Evolutionary conservation across 169 alveolate genomes (phyloP).

Genomic region (Cytauxzoon felis): DNA sequence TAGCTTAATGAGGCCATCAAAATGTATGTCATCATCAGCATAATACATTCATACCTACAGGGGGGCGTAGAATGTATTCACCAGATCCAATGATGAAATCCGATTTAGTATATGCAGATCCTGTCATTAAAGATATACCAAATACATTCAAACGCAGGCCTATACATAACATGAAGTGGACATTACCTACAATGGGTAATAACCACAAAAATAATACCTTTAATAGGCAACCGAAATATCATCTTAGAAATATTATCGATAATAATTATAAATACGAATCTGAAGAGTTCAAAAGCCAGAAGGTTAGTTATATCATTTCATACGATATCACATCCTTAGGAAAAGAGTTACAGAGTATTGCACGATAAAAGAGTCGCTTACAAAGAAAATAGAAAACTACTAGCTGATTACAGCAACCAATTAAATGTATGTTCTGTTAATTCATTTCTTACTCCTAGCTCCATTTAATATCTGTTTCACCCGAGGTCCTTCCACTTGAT

Average conservation of each 20-base stretch:
- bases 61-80: background rate
- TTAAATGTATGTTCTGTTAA: slow-evolving; percentile 21
- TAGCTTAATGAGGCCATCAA: background rate
- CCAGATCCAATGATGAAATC: background rate
- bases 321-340: no score
- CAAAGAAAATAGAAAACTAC: slow-evolving; percentile 9
- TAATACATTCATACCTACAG: background rate
- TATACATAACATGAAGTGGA: slow-evolving; percentile 11
- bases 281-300: slow-evolving; percentile 42
- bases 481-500: no score
- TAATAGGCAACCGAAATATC: background rate
- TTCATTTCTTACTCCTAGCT: no score
- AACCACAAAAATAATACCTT: background rate
- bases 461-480: no score
- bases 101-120: background rate
- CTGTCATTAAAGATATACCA: background rate
- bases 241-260: background rate
- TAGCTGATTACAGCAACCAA: slow-evolving; percentile 9
- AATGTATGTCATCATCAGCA: background rate
- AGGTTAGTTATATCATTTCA: background rate
- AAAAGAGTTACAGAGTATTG: slow-evolving; percentile 4
- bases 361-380: no score
- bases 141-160: background rate
- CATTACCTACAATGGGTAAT: slow-evolving; percentile 1
- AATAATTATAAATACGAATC: slow-evolving; percentile 43